Percentiles rank a stretch among this genome's conserved stretches.
phyloP scores from a whole-genome alignment of 345 rosid species.

The Moringa oleifera region DNA sequence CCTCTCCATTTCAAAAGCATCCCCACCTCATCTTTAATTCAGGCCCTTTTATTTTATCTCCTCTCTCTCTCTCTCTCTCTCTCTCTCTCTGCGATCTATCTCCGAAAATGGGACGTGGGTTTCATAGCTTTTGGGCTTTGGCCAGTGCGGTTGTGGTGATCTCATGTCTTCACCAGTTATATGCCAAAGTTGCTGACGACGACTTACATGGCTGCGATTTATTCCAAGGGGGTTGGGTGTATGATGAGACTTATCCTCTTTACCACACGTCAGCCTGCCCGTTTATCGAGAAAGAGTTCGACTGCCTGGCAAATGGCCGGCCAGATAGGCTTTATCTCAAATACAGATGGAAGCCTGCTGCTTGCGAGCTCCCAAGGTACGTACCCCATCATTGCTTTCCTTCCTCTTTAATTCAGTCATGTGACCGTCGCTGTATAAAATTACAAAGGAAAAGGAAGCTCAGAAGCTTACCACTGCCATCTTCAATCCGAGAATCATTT shows the following conservation, averaged over 20 bases:
- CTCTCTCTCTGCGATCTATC: too few relatives aligned
- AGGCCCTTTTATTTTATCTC: too few relatives aligned
- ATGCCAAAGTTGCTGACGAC: neutral
- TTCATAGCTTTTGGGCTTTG: constrained; percentile 9
- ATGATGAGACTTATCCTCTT: constrained; percentile 29
- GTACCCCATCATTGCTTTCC: too few relatives aligned
- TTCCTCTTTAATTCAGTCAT: too few relatives aligned
- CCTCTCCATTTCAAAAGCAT: too few relatives aligned
- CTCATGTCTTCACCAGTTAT: neutral
- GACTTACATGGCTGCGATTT: constrained; percentile 21
- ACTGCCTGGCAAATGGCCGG: constrained; percentile 53
- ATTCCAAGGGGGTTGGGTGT: constrained; percentile 43
- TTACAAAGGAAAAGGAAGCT: too few relatives aligned
- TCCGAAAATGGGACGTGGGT: constrained; percentile 13
- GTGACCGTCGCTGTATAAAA: too few relatives aligned
- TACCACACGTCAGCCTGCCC: constrained; percentile 39
- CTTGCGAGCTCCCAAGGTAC: constrained; percentile 46
- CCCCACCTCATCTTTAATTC: too few relatives aligned
- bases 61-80: constrained; percentile 15
- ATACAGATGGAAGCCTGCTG: constrained; percentile 48
- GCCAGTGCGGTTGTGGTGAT: neutral
- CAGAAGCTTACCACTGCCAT: too few relatives aligned
- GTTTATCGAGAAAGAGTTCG: constrained; percentile 43
- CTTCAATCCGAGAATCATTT: too few relatives aligned
- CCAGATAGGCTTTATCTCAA: constrained; percentile 39